phyloP scores from a whole-genome alignment of 2,329 filamentous ascomycete species.

The Dichotomopilus funicola region DNA sequence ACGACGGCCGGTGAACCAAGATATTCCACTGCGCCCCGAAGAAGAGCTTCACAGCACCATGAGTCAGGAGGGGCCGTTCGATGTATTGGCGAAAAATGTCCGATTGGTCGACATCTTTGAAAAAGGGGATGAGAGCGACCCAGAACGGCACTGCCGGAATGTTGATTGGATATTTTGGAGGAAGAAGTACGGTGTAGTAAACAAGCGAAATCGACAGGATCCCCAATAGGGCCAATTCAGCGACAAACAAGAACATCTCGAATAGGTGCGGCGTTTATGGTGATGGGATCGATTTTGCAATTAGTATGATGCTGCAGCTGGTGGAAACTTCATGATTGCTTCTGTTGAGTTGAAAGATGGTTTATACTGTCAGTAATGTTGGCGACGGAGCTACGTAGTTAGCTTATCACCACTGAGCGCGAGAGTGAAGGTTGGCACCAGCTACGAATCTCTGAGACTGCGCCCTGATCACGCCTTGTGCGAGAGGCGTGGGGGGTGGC shows the following conservation, averaged over 20 bases:
- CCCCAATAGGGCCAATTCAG: slow-evolving; percentile 8
- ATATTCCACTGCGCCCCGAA: slow-evolving; percentile 45
- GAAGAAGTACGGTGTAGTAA: slow-evolving; percentile 12
- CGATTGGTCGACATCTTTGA: slow-evolving; percentile 38
- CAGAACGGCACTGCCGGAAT: slow-evolving; percentile 40
- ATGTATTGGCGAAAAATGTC: slow-evolving; percentile 36
- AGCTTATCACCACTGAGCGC: no score
- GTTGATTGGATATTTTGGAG: slow-evolving; percentile 27
- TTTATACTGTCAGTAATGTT: no score
- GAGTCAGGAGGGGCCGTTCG: slow-evolving; percentile 31
- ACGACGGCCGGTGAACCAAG: slow-evolving; percentile 38
- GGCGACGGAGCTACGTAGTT: no score
- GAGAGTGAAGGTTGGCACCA: no score
- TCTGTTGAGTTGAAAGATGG: no score
- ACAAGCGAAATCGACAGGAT: background rate
- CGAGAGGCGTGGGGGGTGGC: no score
- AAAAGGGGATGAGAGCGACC: slow-evolving; percentile 36
- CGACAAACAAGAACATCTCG: slow-evolving; percentile 7
- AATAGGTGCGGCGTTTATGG: no score
- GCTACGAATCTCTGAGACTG: no score
- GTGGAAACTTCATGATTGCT: no score
- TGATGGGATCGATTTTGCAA: no score
- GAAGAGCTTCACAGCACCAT: slow-evolving; percentile 43
- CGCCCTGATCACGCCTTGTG: no score
- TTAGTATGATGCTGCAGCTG: no score